These are phyloP conservation scores for Dorcoceras hygrometricum DNA, from an alignment of 257 asterid genomes.

Conservation along the genomic window DNA sequence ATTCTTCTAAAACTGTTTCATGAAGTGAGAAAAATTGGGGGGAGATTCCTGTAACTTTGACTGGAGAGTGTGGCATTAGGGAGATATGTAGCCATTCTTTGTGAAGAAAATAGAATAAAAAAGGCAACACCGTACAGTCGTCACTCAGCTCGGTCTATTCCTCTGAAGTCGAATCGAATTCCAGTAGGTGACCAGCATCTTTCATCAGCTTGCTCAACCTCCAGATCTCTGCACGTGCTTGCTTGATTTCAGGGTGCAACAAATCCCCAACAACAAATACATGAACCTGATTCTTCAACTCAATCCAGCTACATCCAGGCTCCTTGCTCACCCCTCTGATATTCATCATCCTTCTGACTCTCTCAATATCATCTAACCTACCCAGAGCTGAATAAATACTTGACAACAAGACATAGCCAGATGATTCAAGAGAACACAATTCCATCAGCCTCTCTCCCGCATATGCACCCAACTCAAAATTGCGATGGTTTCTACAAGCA, in stretches of 20 bases:
- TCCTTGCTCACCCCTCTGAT: slow-evolving; percentile 65
- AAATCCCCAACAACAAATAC: slow-evolving; percentile 76
- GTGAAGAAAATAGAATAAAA: background rate
- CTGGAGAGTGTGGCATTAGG: background rate
- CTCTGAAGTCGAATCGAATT: slow-evolving; percentile 28
- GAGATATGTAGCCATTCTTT: background rate
- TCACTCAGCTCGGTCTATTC: background rate
- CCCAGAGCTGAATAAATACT: slow-evolving; percentile 78
- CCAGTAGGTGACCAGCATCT: slow-evolving; percentile 37
- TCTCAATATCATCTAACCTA: slow-evolving; percentile 51
- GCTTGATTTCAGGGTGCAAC: slow-evolving; percentile 58
- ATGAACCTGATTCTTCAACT: slow-evolving; percentile 69
- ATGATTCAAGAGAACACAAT: slow-evolving; percentile 70
- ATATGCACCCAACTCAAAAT: slow-evolving; percentile 77
- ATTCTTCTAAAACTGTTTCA: no score
- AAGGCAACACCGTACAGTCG: background rate
- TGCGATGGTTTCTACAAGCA: slow-evolving; percentile 64
- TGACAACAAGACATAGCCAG: slow-evolving; percentile 75
- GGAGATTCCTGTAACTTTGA: no score
- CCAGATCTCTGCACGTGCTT: slow-evolving; percentile 47
- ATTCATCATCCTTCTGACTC: slow-evolving; percentile 69
- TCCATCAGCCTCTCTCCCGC: slow-evolving; percentile 85
- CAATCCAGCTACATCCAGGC: slow-evolving; percentile 96
- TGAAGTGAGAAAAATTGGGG: no score
- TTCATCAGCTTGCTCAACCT: slow-evolving; percentile 51